Evolutionary conservation across 768 basidiomycete genomes (phyloP), one percentile per base, ranked within the genome.

Genomic region (Phanerochaete carnosa): DNA sequence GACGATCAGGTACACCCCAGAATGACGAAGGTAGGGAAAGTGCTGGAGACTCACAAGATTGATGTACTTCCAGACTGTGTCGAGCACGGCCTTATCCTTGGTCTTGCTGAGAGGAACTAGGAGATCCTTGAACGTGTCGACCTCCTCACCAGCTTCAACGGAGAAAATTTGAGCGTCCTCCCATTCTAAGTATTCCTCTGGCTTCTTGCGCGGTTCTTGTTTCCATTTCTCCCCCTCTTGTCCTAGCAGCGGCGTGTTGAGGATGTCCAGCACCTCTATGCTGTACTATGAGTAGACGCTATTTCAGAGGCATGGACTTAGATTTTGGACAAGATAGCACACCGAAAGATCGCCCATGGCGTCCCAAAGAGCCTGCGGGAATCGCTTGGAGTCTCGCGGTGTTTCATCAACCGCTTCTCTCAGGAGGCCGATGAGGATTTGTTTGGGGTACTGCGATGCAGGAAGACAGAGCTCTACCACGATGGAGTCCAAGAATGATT

Each of bases 401-500:
- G 86, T 80, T 72, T 92, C 92, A 12, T 87, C 82, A 13, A 89
- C 76, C 11, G 88, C 86, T 45, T 93, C 90, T 55, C 80, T 82
- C 28, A 94, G 77, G 28, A 90, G 80, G 59, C 83, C 79, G 65
- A 84, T 85, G 26, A 94, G 70, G 45, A 92, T 76, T 54, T 80
- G 78, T 68, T 82, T 84, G 4, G 90, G 87, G 72, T 89, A 90
- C 0, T 79, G 76, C 2, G 86, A 85, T 50, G 78, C 75, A 5
- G 92, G 92, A 63, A 94, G 87, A 66, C 87, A 90, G 6, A 94
- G 73, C 69, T 94, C 92, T 60, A 94, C 83, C 62, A 94, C 82
- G 60, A 93, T 89, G 0, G 90, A 91, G 71, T 93, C 92, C 52
- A 93, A 72, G 74, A 92, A 92, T 3, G 92, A 94, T 65, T 81